Base-by-base conservation (phyloP, 1,284 basidiomycete species). In the Xerocomus amazonicus region DNA sequence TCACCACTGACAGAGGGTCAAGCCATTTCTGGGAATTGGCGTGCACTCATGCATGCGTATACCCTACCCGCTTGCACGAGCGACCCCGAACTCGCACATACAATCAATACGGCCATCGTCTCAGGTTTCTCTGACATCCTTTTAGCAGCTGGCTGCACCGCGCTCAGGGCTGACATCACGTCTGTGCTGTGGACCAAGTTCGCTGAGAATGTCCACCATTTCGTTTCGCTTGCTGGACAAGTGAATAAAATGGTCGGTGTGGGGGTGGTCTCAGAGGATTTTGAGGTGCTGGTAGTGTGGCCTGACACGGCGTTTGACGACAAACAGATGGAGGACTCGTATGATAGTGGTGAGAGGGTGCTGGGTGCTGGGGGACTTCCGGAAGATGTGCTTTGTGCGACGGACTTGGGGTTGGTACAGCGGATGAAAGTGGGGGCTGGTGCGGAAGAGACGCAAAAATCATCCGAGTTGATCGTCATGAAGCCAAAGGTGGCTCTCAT, bases 191-290 rank as follows among this genome's bases (percentile, higher is more conserved):
- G 56, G 57, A 33, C 47, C 16, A 40, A 48, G 13, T 56, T 59
- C 8, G 48, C 26, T n/a, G 53, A 60, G n/a, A 47, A 48, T 27
- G 31, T 56, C 4, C 56, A 47, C 12, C 39, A 45, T 19, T 49
- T 59, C 31, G 50, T 59, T 12, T 54, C 46, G 39, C 55, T 58
- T 36, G 48, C 56, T 26, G 56, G 52, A 16, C 46, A 56, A 10
- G 34, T 58, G 0, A 58, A 47, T 34, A 51, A 52, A 27, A 43
- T 50, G 2, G 52, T 50, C 6, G 59, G 58, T 0, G 48, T 58
- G 29, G 58, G 56, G 14, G 38, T 60, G 17, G 17, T 60, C 10
- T 56, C 53, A 12, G 56, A 59, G 12, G 59, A 60, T 29, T 59
- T 60, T 23, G 56, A 56, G 9, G 49, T 58, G n/a, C 4, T 55